Percentiles rank a stretch among this genome's conserved stretches.
phyloP scores from a whole-genome alignment of 768 basidiomycete genomes.

The Dioszegia crocea region DNA sequence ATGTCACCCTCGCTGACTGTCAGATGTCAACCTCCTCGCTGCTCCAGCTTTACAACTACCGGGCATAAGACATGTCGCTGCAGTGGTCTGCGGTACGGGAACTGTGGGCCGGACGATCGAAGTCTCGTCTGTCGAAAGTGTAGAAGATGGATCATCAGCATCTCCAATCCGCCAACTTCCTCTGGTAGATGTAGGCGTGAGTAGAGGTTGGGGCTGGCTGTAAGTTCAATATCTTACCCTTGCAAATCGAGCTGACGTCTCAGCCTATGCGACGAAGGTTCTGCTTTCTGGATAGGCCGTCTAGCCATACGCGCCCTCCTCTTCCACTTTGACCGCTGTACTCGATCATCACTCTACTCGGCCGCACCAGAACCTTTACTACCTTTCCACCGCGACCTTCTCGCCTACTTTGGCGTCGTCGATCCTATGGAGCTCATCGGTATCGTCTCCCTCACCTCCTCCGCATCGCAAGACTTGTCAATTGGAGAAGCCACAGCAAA shows the following conservation, averaged over 20 bases:
- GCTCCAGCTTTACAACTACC: slow-evolving; percentile 26
- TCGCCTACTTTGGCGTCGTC: slow-evolving; percentile 29
- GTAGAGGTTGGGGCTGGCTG: slow-evolving; percentile 45
- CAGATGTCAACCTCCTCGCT: slow-evolving; percentile 47
- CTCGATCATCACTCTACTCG: slow-evolving; percentile 19
- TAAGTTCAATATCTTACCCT: slow-evolving; percentile 19
- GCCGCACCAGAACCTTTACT: slow-evolving; percentile 13
- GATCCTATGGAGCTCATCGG: slow-evolving; percentile 37
- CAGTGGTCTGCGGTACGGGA: slow-evolving; percentile 46
- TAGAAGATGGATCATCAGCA: background rate
- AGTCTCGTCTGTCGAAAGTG: slow-evolving; percentile 1
- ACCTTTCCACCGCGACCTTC: slow-evolving; percentile 31
- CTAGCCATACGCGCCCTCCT: slow-evolving; percentile 38
- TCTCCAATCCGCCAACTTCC: slow-evolving; percentile 8
- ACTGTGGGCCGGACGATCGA: slow-evolving; percentile 38
- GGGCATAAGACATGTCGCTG: slow-evolving; percentile 32
- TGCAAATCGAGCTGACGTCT: background rate
- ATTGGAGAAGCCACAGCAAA: slow-evolving; percentile 26
- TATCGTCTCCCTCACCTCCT: slow-evolving; percentile 21
- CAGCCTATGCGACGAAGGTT: slow-evolving; percentile 48
- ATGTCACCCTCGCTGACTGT: background rate
- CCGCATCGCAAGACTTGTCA: slow-evolving; percentile 5
- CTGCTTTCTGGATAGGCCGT: slow-evolving; percentile 40
- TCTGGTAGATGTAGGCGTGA: slow-evolving; percentile 28
- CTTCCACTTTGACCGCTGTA: slow-evolving; percentile 21